Evolutionary conservation across 1,139 yeast genomes (phyloP).

Genomic region (Suhomyces ambrosiae): DNA sequence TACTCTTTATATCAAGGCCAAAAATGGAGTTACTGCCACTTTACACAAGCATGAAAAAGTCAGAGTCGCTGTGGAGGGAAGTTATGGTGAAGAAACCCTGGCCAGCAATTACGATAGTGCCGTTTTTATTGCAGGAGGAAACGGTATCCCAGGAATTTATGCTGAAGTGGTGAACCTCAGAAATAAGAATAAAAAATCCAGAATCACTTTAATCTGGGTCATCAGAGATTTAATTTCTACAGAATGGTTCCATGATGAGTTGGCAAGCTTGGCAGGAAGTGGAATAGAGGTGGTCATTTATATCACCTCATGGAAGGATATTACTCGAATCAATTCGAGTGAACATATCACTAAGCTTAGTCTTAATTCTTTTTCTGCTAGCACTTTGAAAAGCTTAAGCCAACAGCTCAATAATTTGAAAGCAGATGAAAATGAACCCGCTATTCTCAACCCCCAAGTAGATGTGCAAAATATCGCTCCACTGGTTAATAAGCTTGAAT

Average conservation of each 20-base stretch:
- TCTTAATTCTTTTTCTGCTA: too few species aligned
- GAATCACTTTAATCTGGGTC: slow-evolving; percentile 24
- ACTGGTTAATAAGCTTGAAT: not conserved
- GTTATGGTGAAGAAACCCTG: slow-evolving; percentile 25
- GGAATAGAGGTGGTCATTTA: slow-evolving; percentile 21
- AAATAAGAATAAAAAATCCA: slow-evolving; percentile 3
- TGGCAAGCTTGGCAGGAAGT: slow-evolving; percentile 17
- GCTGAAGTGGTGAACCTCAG: slow-evolving; percentile 21
- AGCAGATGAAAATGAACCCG: not conserved
- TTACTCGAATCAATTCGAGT: not conserved
- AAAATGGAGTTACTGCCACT: slow-evolving; percentile 45
- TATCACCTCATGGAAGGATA: slow-evolving; percentile 16
- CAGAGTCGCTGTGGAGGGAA: slow-evolving; percentile 28
- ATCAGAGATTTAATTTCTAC: slow-evolving; percentile 21
- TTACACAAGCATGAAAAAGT: slow-evolving; percentile 28
- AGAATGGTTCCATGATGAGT: slow-evolving; percentile 25
- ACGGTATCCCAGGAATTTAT: slow-evolving; percentile 30
- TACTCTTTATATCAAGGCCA: slow-evolving; percentile 45
- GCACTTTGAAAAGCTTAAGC: too few species aligned
- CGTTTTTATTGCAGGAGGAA: slow-evolving; percentile 31
- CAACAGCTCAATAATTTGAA: too few species aligned
- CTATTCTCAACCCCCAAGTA: not conserved
- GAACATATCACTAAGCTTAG: too few species aligned
- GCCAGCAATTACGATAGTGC: slow-evolving; percentile 23
- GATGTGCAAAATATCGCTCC: not conserved